phyloP scores from a whole-genome alignment of 2,329 filamentous ascomycete species.

The Leptographium wingfieldii region DNA sequence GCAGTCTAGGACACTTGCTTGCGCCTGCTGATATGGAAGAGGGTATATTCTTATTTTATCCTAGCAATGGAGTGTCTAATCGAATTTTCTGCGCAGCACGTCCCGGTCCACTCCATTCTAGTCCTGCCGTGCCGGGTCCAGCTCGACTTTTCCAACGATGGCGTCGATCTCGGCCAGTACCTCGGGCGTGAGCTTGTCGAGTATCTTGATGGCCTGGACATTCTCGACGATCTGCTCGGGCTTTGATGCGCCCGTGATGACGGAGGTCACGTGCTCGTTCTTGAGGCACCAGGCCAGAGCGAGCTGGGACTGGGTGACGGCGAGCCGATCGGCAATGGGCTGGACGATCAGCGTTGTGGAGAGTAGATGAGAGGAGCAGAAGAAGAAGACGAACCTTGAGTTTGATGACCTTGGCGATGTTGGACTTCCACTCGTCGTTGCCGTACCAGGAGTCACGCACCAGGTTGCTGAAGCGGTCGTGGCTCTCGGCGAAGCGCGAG shows the following conservation, averaged over 20 bases:
- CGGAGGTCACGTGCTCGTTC: conserved; percentile 39
- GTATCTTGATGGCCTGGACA: conserved; percentile 30
- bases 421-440: conserved; percentile 31
- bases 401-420: conserved; percentile 33
- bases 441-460: conserved; percentile 28
- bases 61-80: neutral
- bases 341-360: neutral
- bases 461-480: conserved; percentile 37
- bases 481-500: conserved; percentile 47
- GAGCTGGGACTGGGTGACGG: conserved; percentile 36
- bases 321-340: conserved; percentile 44
- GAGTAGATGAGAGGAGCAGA: neutral
- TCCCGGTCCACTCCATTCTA: neutral
- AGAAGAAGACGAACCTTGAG: conserved; percentile 5
- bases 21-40: neutral
- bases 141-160: conserved; percentile 17
- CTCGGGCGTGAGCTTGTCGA: conserved; percentile 35
- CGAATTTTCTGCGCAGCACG: neutral
- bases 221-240: conserved; percentile 41
- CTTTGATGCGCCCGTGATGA: conserved; percentile 39
- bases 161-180: conserved; percentile 38
- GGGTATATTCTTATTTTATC: neutral
- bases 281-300: conserved; percentile 41
- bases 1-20: no score
- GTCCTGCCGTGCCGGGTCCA: conserved; percentile 4